Evolutionary conservation across 257 asterid genomes (phyloP).

Genomic region (Nicotiana attenuata): DNA sequence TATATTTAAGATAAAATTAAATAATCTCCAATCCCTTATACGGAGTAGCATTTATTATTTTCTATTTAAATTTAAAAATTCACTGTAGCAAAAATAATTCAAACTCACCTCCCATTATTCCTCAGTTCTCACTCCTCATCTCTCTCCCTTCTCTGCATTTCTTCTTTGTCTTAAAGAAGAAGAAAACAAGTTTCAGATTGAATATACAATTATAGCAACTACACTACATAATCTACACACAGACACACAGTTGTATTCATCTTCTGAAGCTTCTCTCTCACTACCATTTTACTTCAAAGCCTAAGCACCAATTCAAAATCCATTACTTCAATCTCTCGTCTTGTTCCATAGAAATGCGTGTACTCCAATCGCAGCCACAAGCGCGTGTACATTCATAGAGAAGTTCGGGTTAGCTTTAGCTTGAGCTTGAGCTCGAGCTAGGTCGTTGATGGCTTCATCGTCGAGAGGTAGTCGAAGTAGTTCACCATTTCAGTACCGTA

Average conservation of each 20-base stretch:
- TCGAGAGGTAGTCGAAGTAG: conserved; percentile 86
- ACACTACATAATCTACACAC: neutral
- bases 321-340: conserved; percentile 26
- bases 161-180: conserved; percentile 56
- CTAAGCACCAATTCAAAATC: neutral
- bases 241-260: neutral
- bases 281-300: conserved; percentile 21
- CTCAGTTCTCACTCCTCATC: conserved; percentile 23
- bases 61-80: conserved; percentile 18
- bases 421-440: conserved; percentile 53
- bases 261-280: neutral
- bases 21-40: too few relatives aligned
- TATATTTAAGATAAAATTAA: neutral
- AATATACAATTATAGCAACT: conserved; percentile 8
- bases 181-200: conserved; percentile 27
- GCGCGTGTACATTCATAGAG: conserved; percentile 24
- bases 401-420: conserved; percentile 52
- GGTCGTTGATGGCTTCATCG: conserved; percentile 88
- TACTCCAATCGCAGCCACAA: neutral
- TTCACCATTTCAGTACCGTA: conserved; percentile 56
- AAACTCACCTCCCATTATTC: conserved; percentile 10
- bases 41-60: too few relatives aligned
- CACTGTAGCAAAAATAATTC: conserved; percentile 3
- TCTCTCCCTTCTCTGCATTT: conserved; percentile 34
- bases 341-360: conserved; percentile 9